Evolutionary conservation across 768 basidiomycete species (phyloP), one percentile per base, ranked within the genome.

Genomic region (Tephrocybe rancida): DNA sequence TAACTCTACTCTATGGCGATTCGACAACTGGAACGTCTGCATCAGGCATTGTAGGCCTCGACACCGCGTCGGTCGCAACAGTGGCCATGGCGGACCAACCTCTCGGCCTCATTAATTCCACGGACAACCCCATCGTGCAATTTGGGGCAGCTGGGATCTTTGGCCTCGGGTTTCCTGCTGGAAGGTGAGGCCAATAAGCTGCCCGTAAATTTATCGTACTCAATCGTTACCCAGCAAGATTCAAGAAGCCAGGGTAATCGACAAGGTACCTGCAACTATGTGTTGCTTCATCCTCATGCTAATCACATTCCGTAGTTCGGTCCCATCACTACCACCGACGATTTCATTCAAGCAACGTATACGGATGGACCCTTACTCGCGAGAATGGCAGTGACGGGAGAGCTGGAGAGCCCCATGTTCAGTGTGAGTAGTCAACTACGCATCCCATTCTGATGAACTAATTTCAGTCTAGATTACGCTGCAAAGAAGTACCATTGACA

Each of bases 91-190:
- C 67, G 4, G 64, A 73, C 44, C 86, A 88, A 59, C 69, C 75
- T 27, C 80, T 88, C 55, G 83, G 78, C 13, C 76, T 82, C 24
- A 76, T 87, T 44, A 74, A 80, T 48, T 70, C 77, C 49, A 90
- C 87, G 1, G 79, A 82, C 44, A 85, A 84, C 35, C 70, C 72
- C n/a, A 75, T 86, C 16, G 67, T 82, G 8, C 67, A 79, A 55
- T 82, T 77, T 29, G 77, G 76, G 3, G 75, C 83, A 3, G 75
- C 80, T 9, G 87, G 86, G 2, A 87, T 88, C 37, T 73, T 89
- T 52, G 88, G 88, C 0, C 69, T 89, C 11, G 84, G 87, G 0
- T 88, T 89, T 61, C 86, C 88, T 30, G 69, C 74, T 27, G 84
- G 80, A 55, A 87, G 85, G 86, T 85, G 47, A 39, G 72, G 22